Evolutionary conservation across 129 eudicot genomes (phyloP).

Genomic region (Heracleum sosnowskyi): DNA sequence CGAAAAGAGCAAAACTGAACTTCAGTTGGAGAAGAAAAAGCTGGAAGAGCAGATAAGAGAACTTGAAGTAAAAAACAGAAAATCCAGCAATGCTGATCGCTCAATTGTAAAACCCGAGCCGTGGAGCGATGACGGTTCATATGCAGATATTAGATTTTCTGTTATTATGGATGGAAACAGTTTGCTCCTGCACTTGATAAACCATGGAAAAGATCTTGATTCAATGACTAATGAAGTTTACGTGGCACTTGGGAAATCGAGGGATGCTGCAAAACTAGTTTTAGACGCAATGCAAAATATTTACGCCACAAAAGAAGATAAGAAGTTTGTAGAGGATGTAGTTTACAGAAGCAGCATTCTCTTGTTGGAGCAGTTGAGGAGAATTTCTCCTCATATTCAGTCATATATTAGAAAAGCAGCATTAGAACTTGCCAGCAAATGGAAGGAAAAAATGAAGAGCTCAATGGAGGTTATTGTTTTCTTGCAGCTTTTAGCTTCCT

Average conservation of each 20-base stretch:
- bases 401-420: conserved; percentile 12
- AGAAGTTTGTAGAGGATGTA: neutral
- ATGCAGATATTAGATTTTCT: neutral
- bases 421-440: conserved; percentile 10
- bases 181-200: conserved; percentile 14
- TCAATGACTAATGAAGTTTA: conserved; percentile 19
- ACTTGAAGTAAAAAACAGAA: conserved; percentile 4
- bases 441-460: conserved; percentile 17
- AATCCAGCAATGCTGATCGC: neutral
- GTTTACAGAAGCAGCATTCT: conserved; percentile 17
- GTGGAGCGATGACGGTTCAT: neutral
- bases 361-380: conserved; percentile 20
- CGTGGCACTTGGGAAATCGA: conserved; percentile 19
- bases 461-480: conserved; percentile 14
- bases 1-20: neutral
- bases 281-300: conserved; percentile 31
- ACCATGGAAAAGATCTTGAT: conserved; percentile 16
- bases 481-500: conserved; percentile 5
- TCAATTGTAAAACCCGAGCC: conserved; percentile 4
- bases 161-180: conserved; percentile 17
- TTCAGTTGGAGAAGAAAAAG: conserved; percentile 7
- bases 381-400: conserved; percentile 15
- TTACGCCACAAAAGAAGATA: neutral
- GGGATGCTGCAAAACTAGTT: conserved; percentile 35
- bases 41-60: conserved; percentile 11